Evolutionary conservation across 2,329 filamentous ascomycete species (phyloP).

Genomic region (Chaetomium sp.): DNA sequence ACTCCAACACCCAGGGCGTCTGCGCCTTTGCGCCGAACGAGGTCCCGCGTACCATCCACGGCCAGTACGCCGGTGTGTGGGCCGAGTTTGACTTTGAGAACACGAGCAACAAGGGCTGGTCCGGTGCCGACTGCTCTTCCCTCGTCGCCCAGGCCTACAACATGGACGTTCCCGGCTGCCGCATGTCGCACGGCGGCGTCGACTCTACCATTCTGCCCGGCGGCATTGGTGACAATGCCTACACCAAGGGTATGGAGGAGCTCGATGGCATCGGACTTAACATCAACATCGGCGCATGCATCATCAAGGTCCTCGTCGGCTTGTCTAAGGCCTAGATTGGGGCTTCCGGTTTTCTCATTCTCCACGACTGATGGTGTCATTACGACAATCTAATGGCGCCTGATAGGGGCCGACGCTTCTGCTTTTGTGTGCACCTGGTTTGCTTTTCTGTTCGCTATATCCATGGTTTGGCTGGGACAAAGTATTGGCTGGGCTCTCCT

Average conservation of each 20-base stretch:
- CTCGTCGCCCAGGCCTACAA: slow-evolving; percentile 46
- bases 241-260: slow-evolving; percentile 40
- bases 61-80: slow-evolving; percentile 52
- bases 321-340: slow-evolving; percentile 27
- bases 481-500: slow-evolving; percentile 5
- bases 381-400: slow-evolving; percentile 16
- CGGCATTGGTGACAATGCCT: slow-evolving; percentile 41
- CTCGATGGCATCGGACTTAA: slow-evolving; percentile 43
- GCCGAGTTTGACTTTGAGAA: slow-evolving; percentile 54
- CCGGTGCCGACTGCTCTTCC: slow-evolving; percentile 54
- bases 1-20: slow-evolving; percentile 52
- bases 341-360: slow-evolving; percentile 5
- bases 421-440: slow-evolving; percentile 12
- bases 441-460: slow-evolving; percentile 20
- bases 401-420: slow-evolving; percentile 24
- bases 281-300: slow-evolving; percentile 33
- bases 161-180: slow-evolving; percentile 43
- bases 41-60: slow-evolving; percentile 42
- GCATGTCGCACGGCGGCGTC: slow-evolving; percentile 44
- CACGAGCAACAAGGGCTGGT: slow-evolving; percentile 51
- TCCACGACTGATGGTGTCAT: slow-evolving; percentile 25
- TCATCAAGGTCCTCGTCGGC: slow-evolving; percentile 34
- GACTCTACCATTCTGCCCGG: slow-evolving; percentile 41
- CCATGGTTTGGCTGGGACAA: slow-evolving; percentile 9
- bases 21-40: slow-evolving; percentile 46